Conservation (phyloP, 2,329 filamentous ascomycete genomes). For the Trichophaea hybrida region DNA sequence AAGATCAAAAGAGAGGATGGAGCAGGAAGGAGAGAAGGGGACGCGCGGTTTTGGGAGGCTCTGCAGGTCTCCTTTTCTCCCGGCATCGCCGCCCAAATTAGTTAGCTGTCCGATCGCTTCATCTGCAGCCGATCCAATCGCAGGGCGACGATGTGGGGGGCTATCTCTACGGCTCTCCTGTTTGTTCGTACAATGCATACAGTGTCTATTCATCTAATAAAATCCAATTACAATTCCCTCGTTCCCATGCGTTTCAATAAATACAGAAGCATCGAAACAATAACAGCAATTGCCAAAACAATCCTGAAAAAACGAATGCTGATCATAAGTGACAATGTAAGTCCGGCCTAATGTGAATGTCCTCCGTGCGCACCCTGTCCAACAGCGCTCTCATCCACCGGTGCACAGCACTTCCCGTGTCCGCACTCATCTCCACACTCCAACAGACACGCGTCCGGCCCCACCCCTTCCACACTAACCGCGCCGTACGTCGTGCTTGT, state of each 20-base stretch:
- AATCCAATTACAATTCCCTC: slow-evolving; percentile 8
- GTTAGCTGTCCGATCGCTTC: no score
- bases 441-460: slow-evolving; percentile 32
- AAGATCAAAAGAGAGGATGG: no score
- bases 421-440: slow-evolving; percentile 35
- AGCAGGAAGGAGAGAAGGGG: no score
- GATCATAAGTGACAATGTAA: neutral
- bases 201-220: no score
- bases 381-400: slow-evolving; percentile 12
- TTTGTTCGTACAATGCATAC: no score
- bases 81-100: no score
- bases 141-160: no score
- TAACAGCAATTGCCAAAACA: neutral
- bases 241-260: slow-evolving; percentile 26
- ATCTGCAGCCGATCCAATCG: no score
- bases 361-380: slow-evolving; percentile 1
- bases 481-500: slow-evolving; percentile 27
- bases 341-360: neutral
- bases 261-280: neutral
- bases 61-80: no score
- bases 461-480: slow-evolving; percentile 28
- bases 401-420: slow-evolving; percentile 33
- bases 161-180: no score
- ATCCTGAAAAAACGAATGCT: neutral
- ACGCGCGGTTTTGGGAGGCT: no score